Conservation (phyloP, 108 stramenopile genomes). For the Epithemia pelagica region DNA sequence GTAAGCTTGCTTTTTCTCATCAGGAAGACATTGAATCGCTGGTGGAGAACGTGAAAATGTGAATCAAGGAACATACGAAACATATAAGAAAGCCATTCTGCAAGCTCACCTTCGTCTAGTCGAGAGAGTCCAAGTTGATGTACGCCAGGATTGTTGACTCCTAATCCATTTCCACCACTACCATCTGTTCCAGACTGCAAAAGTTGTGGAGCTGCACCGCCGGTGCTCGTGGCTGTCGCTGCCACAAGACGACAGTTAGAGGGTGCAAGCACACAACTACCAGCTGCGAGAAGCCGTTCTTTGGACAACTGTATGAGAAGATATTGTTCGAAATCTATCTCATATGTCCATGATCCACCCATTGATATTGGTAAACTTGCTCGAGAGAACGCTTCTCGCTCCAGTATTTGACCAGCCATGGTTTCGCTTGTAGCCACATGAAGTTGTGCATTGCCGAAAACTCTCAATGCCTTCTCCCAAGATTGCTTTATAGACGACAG, state of each 20-base stretch:
- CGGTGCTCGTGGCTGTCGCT: too few relatives aligned
- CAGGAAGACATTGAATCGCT: background rate
- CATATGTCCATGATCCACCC: background rate
- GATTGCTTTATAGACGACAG: background rate
- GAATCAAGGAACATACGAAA: too few relatives aligned
- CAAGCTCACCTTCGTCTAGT: background rate
- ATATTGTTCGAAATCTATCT: background rate
- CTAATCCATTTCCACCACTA: background rate
- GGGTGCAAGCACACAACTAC: too few relatives aligned
- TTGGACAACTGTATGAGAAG: background rate
- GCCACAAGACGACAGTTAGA: too few relatives aligned
- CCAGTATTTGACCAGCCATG: background rate
- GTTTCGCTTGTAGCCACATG: background rate
- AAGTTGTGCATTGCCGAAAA: background rate
- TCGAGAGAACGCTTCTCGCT: background rate
- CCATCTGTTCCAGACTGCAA: background rate
- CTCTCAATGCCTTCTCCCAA: background rate
- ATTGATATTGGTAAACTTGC: background rate
- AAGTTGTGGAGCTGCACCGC: too few relatives aligned
- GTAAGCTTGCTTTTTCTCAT: conserved; percentile 13
- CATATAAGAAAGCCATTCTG: background rate
- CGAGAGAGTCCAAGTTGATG: background rate
- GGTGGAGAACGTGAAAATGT: background rate
- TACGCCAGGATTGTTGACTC: background rate
- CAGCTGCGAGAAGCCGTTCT: background rate